Percentiles rank a stretch among this genome's conserved stretches.
These are phyloP conservation scores for Leishmania mexicana DNA, from an alignment of 208 protist genomes.

Conservation along the genomic window DNA sequence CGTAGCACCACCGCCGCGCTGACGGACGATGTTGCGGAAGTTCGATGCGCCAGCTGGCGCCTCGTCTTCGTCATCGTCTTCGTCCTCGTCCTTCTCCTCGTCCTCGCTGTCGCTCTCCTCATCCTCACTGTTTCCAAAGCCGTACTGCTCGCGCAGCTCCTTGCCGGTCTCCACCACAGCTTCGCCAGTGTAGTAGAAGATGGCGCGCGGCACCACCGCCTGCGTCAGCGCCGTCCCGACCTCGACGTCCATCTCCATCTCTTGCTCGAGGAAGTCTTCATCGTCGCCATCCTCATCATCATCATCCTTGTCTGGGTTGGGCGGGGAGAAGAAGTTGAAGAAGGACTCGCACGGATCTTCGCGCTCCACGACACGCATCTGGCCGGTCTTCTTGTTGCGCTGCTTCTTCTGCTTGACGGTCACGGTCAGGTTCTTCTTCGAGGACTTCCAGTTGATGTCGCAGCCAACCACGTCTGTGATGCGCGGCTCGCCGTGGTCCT, in stretches of 20 bases:
- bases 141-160: conserved; percentile 37
- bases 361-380: conserved; percentile 79
- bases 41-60: conserved; percentile 14
- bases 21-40: conserved; percentile 31
- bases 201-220: conserved; percentile 82
- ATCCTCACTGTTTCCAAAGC: conserved; percentile 39
- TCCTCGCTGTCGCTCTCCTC: conserved; percentile 70
- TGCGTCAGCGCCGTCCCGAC: conserved; percentile 75
- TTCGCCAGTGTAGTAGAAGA: conserved; percentile 91
- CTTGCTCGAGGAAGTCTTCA: conserved; percentile 59
- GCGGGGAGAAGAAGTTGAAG: conserved; percentile 94
- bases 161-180: conserved; percentile 64
- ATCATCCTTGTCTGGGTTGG: conserved; percentile 24
- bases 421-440: conserved; percentile 84
- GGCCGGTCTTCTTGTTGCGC: conserved; percentile 84
- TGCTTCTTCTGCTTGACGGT: conserved; percentile 91
- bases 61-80: conserved; percentile 20
- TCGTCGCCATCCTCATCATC: conserved; percentile 64
- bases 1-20: conserved; percentile 17
- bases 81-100: conserved; percentile 35
- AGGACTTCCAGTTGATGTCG: conserved; percentile 82
- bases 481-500: conserved; percentile 71
- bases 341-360: conserved; percentile 89
- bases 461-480: conserved; percentile 74
- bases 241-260: conserved; percentile 84